These are phyloP conservation scores for Yamadazyma sp. DNA, from an alignment of 805 yeast genomes.

Conservation along the genomic window DNA sequence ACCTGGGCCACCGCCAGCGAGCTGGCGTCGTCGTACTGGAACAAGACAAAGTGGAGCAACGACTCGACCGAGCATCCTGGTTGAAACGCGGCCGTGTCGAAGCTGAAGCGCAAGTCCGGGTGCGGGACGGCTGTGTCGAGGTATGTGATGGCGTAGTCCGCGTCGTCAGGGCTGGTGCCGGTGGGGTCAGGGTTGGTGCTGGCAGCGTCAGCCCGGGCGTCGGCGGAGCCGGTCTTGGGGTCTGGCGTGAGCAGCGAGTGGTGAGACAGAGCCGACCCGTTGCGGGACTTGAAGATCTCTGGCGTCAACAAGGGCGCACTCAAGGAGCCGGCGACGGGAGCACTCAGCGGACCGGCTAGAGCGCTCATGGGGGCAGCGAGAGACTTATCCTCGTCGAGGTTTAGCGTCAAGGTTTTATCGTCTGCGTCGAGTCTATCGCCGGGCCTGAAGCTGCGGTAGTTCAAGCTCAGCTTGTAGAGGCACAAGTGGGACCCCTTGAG, in stretches of 20 bases:
- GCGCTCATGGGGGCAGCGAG: too few relatives aligned
- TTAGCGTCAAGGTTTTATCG: conserved; percentile 11
- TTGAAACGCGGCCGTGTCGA: conserved; percentile 36
- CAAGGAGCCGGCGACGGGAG: too few relatives aligned
- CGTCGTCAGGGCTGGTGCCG: conserved; percentile 3
- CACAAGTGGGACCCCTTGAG: conserved; percentile 66
- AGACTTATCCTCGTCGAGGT: too few relatives aligned
- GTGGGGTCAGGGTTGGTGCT: too few relatives aligned
- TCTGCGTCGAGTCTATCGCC: background rate
- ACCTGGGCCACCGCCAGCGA: conserved; percentile 18
- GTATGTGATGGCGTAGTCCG: conserved; percentile 21
- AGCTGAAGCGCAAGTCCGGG: conserved; percentile 46
- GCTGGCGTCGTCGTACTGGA: conserved; percentile 19
- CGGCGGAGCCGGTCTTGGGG: too few relatives aligned
- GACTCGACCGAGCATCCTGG: conserved; percentile 66
- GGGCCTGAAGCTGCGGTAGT: conserved; percentile 30
- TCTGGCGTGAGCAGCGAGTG: conserved; percentile 8
- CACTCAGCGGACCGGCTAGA: conserved; percentile 8
- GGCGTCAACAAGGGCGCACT: conserved; percentile 13
- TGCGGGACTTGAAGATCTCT: conserved; percentile 17
- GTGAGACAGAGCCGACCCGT: conserved; percentile 16
- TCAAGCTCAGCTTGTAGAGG: conserved; percentile 57
- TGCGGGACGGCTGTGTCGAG: conserved; percentile 30
- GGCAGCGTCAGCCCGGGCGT: too few relatives aligned
- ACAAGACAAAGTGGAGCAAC: conserved; percentile 69